phyloP scores from a whole-genome alignment of 495 filamentous ascomycete genomes.

The Parathielavia hyrcaniae region DNA sequence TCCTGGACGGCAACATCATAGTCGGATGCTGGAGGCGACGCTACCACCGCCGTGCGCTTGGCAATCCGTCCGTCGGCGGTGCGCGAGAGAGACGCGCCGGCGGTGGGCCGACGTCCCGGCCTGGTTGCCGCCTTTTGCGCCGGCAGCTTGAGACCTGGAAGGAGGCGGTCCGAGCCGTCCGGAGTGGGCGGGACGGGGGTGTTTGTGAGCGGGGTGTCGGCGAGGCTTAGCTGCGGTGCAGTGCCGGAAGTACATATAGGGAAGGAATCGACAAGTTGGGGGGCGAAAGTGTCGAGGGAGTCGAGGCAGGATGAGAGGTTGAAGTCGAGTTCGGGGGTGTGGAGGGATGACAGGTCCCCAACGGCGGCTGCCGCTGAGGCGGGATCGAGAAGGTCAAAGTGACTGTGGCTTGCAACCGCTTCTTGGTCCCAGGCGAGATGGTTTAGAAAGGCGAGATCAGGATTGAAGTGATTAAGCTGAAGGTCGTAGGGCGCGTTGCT shows the following conservation, averaged over 20 bases:
- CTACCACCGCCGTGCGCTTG: neutral
- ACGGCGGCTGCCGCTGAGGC: neutral
- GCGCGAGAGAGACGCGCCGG: slow-evolving; percentile 2
- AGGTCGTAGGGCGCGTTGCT: slow-evolving; percentile 5
- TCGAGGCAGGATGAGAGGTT: slow-evolving; percentile 5
- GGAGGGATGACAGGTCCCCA: neutral
- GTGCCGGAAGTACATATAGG: neutral
- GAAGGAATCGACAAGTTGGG: slow-evolving; percentile 4
- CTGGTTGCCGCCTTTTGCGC: neutral
- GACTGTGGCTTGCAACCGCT: neutral
- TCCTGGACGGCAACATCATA: slow-evolving; percentile 9
- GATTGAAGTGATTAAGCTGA: neutral
- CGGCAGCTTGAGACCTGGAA: slow-evolving; percentile 18
- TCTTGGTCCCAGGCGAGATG: slow-evolving; percentile 6
- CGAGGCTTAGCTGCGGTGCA: neutral
- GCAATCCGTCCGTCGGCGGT: slow-evolving; percentile 6
- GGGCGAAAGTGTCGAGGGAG: slow-evolving; percentile 1
- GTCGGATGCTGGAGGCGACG: neutral
- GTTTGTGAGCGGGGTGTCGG: slow-evolving; percentile 1
- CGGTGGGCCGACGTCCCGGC: slow-evolving; percentile 14
- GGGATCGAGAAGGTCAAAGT: slow-evolving; percentile 5
- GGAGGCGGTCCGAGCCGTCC: neutral
- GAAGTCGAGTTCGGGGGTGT: slow-evolving; percentile 2
- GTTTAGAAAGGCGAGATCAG: slow-evolving; percentile 13
- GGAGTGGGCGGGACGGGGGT: slow-evolving; percentile 5